Conservation (phyloP, 805 yeast genomes). For the Tetrapisispora taiwanensis region DNA sequence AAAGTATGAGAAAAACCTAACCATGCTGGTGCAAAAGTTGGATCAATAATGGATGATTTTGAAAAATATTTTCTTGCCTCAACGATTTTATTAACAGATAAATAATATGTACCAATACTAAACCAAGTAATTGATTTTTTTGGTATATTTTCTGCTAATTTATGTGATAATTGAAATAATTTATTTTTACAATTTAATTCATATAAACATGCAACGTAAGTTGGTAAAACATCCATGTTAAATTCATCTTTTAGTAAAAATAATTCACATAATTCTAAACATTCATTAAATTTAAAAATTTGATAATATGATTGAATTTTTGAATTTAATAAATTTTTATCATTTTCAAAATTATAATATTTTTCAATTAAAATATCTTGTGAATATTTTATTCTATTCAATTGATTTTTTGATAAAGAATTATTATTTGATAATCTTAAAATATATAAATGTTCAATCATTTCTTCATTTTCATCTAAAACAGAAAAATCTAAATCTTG, state of each 20-base stretch:
- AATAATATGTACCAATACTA: slow-evolving; percentile 83
- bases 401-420: slow-evolving; percentile 32
- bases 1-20: slow-evolving; percentile 96
- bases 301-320: slow-evolving; percentile 61
- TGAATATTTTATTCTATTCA: slow-evolving; percentile 56
- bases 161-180: slow-evolving; percentile 71
- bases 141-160: slow-evolving; percentile 76
- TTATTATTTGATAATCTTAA: slow-evolving; percentile 45
- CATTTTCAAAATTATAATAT: slow-evolving; percentile 50
- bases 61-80: slow-evolving; percentile 86
- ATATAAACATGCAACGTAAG: slow-evolving; percentile 71
- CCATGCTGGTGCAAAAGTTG: slow-evolving; percentile 94
- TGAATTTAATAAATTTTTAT: slow-evolving; percentile 58
- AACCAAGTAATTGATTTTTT: slow-evolving; percentile 79
- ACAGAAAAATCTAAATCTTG: slow-evolving; percentile 46
- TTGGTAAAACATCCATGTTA: slow-evolving; percentile 63
- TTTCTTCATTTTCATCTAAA: slow-evolving; percentile 69
- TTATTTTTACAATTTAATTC: slow-evolving; percentile 78
- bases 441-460: slow-evolving; percentile 67
- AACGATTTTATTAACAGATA: slow-evolving; percentile 56
- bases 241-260: slow-evolving; percentile 47
- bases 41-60: slow-evolving; percentile 78
- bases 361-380: slow-evolving; percentile 58
- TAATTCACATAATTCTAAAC: slow-evolving; percentile 64
- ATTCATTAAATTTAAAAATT: slow-evolving; percentile 70